Evolutionary conservation across 129 eudicot species (phyloP), one percentile per base, ranked within the genome.

Genomic region (Gnaphalium uliginosum): DNA sequence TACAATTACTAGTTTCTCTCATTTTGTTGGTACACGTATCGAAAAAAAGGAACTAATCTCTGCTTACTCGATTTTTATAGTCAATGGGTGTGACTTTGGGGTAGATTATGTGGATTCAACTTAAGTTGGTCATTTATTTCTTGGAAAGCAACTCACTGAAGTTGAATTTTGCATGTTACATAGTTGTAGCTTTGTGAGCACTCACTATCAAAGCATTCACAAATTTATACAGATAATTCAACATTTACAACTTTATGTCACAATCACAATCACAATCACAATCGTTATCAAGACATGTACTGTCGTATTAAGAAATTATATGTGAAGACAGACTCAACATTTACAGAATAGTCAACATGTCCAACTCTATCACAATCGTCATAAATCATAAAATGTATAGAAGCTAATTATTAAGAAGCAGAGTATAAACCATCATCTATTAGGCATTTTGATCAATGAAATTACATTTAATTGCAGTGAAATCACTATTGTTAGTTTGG

Each of bases 101-200:
- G 59, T 72, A 41, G 68, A 57, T 72, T 14, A 57, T 24, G 57
- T 56, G 30, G 32, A 30, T 29, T 72, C 53, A 27, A 63, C 21
- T 48, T 27, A 63, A 64, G 5, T 48, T 63, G 33, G 79, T 21
- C 65, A 48, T 65, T 29, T 75, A 64, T 65, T 64, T 65, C 25
- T 65, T 65, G 71, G 65, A 64, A 21, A 5, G 41, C 25, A 65
- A 53, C 46, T 9, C 35, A 29, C 43, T 75, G 65, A 51, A 75
- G 50, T 75, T 75, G 37, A 75, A 65, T 65, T 48, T 3, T 65
- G 37, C 53, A 64, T 29, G 66, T 32, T 54, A 32, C 33, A 32
- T 29, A 21, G 46, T 60, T 78, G 77, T 78, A 27, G 64, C 71
- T 22, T 46, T 43, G 5, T 59, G 71, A 41, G 66, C 41, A 70